These are phyloP conservation scores for Eragrostis tef DNA, from an alignment of 202 grass and related monocot genomes.

Conservation along the genomic window DNA sequence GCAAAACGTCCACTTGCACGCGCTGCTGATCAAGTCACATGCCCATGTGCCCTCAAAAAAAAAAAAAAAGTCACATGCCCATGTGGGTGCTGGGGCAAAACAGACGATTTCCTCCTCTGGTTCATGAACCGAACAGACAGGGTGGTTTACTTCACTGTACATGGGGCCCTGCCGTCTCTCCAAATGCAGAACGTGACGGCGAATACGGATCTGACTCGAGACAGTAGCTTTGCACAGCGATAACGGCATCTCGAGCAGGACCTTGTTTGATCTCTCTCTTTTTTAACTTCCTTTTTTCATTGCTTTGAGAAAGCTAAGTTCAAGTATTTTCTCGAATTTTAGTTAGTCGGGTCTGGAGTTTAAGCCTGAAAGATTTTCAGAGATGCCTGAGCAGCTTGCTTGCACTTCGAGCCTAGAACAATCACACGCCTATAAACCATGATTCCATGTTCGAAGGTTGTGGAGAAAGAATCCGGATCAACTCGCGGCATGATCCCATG, in stretches of 20 bases:
- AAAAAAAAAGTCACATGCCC: too few species aligned
- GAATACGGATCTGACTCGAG: constrained; percentile 20
- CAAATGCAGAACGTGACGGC: constrained; percentile 32
- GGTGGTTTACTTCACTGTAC: constrained; percentile 22
- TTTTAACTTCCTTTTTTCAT: neutral
- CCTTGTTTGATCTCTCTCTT: neutral
- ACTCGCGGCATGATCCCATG: neutral
- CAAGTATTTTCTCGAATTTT: too few species aligned
- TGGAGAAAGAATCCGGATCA: neutral
- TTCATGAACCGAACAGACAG: constrained; percentile 20
- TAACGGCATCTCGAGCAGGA: neutral
- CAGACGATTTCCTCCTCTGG: neutral
- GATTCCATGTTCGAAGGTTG: too few species aligned
- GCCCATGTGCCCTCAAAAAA: too few species aligned
- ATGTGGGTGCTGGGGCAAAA: neutral
- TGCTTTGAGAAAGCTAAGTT: too few species aligned
- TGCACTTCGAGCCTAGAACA: neutral
- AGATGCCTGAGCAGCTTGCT: too few species aligned
- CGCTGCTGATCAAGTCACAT: constrained; percentile 37
- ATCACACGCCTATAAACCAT: too few species aligned
- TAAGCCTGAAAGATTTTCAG: too few species aligned
- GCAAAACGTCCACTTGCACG: constrained; percentile 10
- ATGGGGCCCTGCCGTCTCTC: constrained; percentile 32
- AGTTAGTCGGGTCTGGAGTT: too few species aligned
- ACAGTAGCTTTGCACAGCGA: neutral